phyloP scores from a whole-genome alignment of 2,329 filamentous ascomycete species.

The Aspergillus phoenicis region DNA sequence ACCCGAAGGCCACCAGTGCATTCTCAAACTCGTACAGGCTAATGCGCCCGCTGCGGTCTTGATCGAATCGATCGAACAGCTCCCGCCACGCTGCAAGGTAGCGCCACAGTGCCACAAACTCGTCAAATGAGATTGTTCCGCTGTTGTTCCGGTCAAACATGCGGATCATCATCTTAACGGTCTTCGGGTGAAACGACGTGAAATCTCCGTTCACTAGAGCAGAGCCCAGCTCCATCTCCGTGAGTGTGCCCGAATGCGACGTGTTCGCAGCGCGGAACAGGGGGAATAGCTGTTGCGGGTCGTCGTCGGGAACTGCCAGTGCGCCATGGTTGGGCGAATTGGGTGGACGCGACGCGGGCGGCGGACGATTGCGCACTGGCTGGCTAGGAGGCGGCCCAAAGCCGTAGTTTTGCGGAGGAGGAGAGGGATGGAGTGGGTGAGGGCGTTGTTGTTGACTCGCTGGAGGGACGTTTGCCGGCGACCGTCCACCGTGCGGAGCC shows the following conservation, averaged over 20 bases:
- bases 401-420: constrained; percentile 51
- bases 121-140: constrained; percentile 88
- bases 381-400: constrained; percentile 54
- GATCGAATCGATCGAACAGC: constrained; percentile 93
- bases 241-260: constrained; percentile 75
- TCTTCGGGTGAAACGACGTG: constrained; percentile 89
- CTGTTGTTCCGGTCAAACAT: constrained; percentile 96
- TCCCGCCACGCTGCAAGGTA: constrained; percentile 93
- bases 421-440: constrained; percentile 45
- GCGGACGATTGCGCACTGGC: constrained; percentile 58
- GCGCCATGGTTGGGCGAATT: constrained; percentile 63
- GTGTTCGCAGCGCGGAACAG: constrained; percentile 89
- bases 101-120: constrained; percentile 95
- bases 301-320: constrained; percentile 51
- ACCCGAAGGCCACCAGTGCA: constrained; percentile 89
- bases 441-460: constrained; percentile 34
- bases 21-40: constrained; percentile 84
- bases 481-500: constrained; percentile 23
- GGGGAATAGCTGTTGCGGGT: constrained; percentile 68
- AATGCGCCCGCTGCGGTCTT: constrained; percentile 84
- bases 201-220: constrained; percentile 97
- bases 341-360: constrained; percentile 64
- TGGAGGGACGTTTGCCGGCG: constrained; percentile 20
- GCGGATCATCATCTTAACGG: constrained; percentile 97
- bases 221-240: constrained; percentile 80